Evolutionary conservation across 2,329 filamentous ascomycete species (phyloP).

Genomic region (Chalaropsis ovoidea): DNA sequence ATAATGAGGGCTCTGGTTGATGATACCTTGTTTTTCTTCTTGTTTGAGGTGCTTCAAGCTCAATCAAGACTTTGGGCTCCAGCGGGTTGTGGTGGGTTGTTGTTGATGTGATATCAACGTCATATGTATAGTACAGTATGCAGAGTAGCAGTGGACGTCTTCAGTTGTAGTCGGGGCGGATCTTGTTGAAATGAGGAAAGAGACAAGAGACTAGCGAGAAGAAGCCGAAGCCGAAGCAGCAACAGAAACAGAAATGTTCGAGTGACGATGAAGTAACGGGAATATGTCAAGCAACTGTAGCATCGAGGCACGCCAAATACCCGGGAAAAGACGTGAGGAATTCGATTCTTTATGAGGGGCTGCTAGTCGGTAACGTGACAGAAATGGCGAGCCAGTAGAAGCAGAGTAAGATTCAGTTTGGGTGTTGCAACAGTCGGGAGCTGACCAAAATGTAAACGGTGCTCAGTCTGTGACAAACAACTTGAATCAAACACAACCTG

Average conservation of each 20-base stretch:
- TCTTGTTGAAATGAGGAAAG: constrained; percentile 12
- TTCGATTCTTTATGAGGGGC: neutral
- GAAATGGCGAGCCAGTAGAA: neutral
- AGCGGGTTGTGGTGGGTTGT: neutral
- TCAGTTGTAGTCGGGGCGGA: constrained; percentile 4
- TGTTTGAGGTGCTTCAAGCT: neutral
- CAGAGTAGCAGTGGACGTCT: constrained; percentile 3
- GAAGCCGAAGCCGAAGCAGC: neutral
- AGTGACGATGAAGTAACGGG: neutral
- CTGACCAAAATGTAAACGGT: constrained; percentile 7
- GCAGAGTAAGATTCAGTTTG: neutral
- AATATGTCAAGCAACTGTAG: neutral
- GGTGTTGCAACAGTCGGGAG: constrained; percentile 6
- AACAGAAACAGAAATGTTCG: neutral
- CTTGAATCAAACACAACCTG: constrained; percentile 12
- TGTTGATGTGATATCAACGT: constrained; percentile 5
- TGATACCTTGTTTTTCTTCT: constrained; percentile 10
- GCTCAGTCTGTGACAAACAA: constrained; percentile 21
- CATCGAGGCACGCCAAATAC: neutral
- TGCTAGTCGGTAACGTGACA: neutral
- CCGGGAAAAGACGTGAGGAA: neutral
- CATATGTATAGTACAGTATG: neutral
- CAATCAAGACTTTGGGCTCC: neutral
- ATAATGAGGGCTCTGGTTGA: neutral
- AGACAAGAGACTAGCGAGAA: constrained; percentile 6